phyloP scores from a whole-genome alignment of 768 basidiomycete species.

The Agaricus blazei region DNA sequence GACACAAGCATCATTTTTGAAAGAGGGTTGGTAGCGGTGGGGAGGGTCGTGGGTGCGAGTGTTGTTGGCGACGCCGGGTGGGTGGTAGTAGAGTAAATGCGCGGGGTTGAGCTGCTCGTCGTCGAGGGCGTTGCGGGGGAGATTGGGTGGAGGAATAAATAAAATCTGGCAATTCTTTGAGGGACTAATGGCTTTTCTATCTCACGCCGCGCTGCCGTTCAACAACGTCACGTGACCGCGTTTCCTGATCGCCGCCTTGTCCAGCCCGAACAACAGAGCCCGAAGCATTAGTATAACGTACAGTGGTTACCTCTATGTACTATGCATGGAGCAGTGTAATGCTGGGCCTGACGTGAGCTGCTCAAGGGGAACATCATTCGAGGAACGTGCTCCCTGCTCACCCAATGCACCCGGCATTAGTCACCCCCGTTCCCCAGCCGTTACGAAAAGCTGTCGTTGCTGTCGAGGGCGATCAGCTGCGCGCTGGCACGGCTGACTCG shows the following conservation, averaged over 20 bases:
- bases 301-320: no score
- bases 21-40: conserved; percentile 19
- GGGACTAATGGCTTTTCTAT: conserved; percentile 28
- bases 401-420: no score
- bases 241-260: conserved; percentile 12
- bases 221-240: conserved; percentile 45
- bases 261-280: not conserved
- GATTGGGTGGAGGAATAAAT: conserved; percentile 21
- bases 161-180: conserved; percentile 13
- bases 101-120: conserved; percentile 8
- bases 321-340: no score
- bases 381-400: no score
- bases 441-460: no score
- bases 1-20: conserved; percentile 37
- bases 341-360: not conserved
- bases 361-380: no score
- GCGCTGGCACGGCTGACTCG: no score
- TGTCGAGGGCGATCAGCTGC: no score
- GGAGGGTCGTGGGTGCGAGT: conserved; percentile 16
- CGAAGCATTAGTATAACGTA: no score
- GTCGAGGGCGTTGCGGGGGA: conserved; percentile 1
- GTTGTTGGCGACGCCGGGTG: not conserved
- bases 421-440: no score
- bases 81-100: not conserved
- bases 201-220: conserved; percentile 32